Evolutionary conservation across 2,329 filamentous ascomycete genomes (phyloP).

Genomic region (Botrytis pseudocinerea): DNA sequence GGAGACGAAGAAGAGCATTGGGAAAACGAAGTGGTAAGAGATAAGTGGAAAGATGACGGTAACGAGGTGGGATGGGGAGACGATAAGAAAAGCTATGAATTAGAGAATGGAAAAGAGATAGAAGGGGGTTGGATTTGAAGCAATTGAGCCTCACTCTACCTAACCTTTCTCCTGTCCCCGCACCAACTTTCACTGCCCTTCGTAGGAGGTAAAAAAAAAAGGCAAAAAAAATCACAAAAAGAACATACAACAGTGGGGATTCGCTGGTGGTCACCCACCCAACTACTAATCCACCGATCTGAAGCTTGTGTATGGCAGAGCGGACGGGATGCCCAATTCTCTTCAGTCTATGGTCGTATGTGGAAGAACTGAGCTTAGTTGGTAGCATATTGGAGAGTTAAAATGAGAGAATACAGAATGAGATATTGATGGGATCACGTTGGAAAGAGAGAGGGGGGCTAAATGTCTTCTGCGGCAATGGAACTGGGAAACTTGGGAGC

Average conservation of each 20-base stretch:
- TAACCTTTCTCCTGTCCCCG: neutral
- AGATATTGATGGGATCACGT: neutral
- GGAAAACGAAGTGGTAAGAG: neutral
- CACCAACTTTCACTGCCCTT: neutral
- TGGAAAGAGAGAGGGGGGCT: neutral
- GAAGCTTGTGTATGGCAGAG: slow-evolving; percentile 4
- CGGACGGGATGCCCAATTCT: slow-evolving; percentile 12
- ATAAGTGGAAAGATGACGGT: neutral
- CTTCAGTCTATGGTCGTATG: slow-evolving; percentile 16
- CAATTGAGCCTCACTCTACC: neutral
- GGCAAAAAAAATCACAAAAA: neutral
- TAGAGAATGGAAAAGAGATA: neutral
- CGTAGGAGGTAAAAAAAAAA: neutral
- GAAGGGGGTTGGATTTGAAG: neutral
- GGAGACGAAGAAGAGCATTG: neutral
- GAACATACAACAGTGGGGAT: neutral
- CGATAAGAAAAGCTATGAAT: neutral
- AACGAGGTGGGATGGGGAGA: neutral
- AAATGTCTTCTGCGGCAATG: neutral
- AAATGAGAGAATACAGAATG: neutral
- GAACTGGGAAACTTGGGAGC: neutral
- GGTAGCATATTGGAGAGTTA: neutral
- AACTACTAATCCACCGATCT: slow-evolving; percentile 5
- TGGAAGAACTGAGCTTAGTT: accelerated
- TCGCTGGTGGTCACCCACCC: slow-evolving; percentile 2